A percentile compares a stretch with the other conserved stretches of the same genome.
Evolutionary conservation across 2,329 filamentous ascomycete genomes (phyloP).

Genomic region (Aspergillus pseudoglaucus): DNA sequence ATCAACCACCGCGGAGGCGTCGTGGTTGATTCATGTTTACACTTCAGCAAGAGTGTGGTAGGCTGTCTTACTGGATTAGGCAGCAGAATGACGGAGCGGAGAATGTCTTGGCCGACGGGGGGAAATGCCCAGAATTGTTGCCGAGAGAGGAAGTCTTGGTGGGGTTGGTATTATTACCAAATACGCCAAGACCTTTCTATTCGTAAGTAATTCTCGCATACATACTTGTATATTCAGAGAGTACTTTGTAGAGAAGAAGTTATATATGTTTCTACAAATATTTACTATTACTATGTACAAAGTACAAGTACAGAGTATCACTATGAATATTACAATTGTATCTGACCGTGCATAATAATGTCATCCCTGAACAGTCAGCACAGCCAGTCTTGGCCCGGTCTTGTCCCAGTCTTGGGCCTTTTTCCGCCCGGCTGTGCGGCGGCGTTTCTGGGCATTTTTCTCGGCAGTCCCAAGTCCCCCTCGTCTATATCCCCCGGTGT

Average conservation of each 20-base stretch:
- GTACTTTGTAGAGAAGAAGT: not conserved
- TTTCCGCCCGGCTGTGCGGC: conserved; percentile 26
- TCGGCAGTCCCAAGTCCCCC: not conserved
- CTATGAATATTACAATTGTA: not conserved
- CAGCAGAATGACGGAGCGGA: not conserved
- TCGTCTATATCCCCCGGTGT: conserved; percentile 1
- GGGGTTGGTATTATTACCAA: not conserved
- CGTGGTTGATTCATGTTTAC: not conserved
- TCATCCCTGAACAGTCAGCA: not conserved
- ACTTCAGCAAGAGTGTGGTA: not conserved
- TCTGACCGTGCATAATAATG: too few species aligned
- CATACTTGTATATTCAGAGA: too few species aligned
- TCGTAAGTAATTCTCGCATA: too few species aligned
- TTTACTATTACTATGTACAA: not conserved
- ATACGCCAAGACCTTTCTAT: not conserved
- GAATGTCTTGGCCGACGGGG: not conserved
- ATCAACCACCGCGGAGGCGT: conserved; percentile 34
- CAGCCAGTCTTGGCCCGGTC: conserved; percentile 29
- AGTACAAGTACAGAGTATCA: not conserved
- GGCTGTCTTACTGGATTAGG: not conserved
- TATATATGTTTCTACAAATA: not conserved
- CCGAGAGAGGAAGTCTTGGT: not conserved
- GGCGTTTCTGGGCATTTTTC: conserved; percentile 30
- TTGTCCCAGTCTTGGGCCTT: conserved; percentile 23
- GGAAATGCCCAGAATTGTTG: not conserved